Conservation (phyloP, 2,329 filamentous ascomycete genomes). For the Arthrinium phaeospermum region DNA sequence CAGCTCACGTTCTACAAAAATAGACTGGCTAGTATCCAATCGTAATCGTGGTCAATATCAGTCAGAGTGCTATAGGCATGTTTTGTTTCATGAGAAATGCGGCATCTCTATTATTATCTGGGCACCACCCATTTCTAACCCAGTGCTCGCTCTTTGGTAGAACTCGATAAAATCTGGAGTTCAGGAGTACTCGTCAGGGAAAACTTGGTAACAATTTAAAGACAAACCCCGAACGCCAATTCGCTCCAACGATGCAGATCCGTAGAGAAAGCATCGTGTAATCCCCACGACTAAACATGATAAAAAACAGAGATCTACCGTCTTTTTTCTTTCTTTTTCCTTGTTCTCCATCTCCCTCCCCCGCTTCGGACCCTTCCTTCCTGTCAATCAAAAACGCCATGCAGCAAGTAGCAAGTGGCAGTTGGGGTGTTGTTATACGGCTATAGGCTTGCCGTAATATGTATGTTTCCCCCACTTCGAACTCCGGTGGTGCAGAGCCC, state of each 20-base stretch:
- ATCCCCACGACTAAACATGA: background rate
- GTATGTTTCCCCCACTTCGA: slow-evolving; percentile 6
- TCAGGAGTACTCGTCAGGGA: background rate
- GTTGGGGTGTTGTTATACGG: background rate
- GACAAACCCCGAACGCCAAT: background rate
- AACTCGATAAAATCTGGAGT: background rate
- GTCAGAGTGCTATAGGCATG: background rate
- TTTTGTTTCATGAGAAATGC: background rate
- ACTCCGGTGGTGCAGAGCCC: slow-evolving; percentile 9
- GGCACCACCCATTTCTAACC: background rate
- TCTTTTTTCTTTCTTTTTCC: background rate
- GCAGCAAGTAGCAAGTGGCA: background rate
- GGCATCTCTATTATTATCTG: slow-evolving; percentile 2
- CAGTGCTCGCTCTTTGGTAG: background rate
- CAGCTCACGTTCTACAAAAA: background rate
- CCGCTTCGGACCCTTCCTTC: background rate
- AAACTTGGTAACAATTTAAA: background rate
- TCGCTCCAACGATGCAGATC: background rate
- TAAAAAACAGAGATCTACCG: background rate
- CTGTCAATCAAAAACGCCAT: background rate
- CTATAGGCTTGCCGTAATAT: background rate
- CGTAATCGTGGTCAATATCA: background rate
- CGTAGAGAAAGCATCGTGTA: background rate
- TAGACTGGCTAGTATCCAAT: background rate
- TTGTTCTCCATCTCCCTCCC: background rate